Percentiles rank a stretch among this genome's conserved stretches.
Evolutionary conservation across 768 basidiomycete genomes (phyloP).

Genomic region (Kwoniella mangroviensis): DNA sequence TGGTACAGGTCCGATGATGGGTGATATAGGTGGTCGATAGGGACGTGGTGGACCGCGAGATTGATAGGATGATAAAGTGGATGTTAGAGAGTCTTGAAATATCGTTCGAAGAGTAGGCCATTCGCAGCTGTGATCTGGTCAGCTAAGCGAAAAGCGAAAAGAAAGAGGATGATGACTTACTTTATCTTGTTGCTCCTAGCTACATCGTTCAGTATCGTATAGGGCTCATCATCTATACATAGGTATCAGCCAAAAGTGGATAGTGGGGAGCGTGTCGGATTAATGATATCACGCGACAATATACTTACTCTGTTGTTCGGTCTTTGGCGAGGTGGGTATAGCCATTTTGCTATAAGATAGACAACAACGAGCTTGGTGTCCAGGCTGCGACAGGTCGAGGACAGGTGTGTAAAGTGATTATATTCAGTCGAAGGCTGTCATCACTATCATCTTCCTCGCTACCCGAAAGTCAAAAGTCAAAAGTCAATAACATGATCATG

Average conservation of each 20-base stretch:
- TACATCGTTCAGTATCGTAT: constrained; percentile 36
- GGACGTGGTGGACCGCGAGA: constrained; percentile 27
- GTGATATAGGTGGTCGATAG: constrained; percentile 20
- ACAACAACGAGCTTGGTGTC: background rate
- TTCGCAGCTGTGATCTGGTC: constrained; percentile 33
- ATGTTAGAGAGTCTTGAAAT: constrained; percentile 36
- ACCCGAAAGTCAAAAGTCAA: background rate
- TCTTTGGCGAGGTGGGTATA: constrained; percentile 7
- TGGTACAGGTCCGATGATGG: constrained; percentile 17
- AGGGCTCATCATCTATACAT: constrained; percentile 2
- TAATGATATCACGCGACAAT: background rate
- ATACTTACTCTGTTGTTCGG: background rate
- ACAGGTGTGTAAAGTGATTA: background rate
- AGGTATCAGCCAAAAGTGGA: no score
- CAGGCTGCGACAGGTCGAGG: no score
- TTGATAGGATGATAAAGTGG: constrained; percentile 33
- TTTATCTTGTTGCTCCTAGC: constrained; percentile 41
- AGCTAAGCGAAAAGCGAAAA: background rate
- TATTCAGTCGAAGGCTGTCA: background rate
- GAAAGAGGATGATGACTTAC: constrained; percentile 22
- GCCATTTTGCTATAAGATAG: constrained; percentile 9
- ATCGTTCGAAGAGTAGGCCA: constrained; percentile 45
- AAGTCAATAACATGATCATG: constrained; percentile 8
- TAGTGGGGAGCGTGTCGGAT: background rate
- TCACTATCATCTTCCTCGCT: background rate